Evolutionary conservation across 2,329 filamentous ascomycete species (phyloP).

Genomic region (Calonectria henricotiae): DNA sequence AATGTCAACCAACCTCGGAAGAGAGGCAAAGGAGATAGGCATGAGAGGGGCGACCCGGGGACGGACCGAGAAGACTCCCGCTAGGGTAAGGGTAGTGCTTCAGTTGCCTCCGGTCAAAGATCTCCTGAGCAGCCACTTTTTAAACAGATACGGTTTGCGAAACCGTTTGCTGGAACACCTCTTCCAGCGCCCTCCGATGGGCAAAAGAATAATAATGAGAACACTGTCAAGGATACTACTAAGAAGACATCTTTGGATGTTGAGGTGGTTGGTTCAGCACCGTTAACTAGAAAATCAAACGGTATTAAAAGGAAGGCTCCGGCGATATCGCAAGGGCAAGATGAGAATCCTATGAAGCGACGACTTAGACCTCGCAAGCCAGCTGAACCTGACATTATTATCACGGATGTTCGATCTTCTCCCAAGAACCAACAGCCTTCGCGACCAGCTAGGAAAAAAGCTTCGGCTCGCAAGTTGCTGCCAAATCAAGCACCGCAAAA

Average conservation of each 20-base stretch:
- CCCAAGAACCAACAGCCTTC: conserved; percentile 31
- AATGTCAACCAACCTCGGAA: conserved; percentile 64
- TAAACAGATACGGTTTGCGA: conserved; percentile 50
- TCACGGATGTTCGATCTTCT: conserved; percentile 32
- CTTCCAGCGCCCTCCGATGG: conserved; percentile 26
- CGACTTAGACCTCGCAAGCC: conserved; percentile 47
- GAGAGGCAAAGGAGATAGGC: conserved; percentile 57
- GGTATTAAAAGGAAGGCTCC: conserved; percentile 13
- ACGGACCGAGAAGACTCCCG: conserved; percentile 60
- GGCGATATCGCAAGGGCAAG: conserved; percentile 24
- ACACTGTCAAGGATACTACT: neutral
- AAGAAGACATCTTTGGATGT: neutral
- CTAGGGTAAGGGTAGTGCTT: conserved; percentile 56
- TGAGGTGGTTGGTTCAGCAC: conserved; percentile 11
- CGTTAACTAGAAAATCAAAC: conserved; percentile 4
- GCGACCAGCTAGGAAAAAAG: conserved; percentile 33
- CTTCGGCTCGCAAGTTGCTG: conserved; percentile 24
- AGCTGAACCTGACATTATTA: conserved; percentile 28
- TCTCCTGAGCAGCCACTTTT: conserved; percentile 37
- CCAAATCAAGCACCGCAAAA: conserved; percentile 10
- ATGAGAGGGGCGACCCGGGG: conserved; percentile 54
- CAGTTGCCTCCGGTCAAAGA: conserved; percentile 44
- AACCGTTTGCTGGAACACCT: conserved; percentile 45
- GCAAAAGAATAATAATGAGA: conserved; percentile 4
- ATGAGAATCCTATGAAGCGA: conserved; percentile 43